Evolutionary conservation across 2,329 filamentous ascomycete species (phyloP).

Genomic region (Calycina marina): DNA sequence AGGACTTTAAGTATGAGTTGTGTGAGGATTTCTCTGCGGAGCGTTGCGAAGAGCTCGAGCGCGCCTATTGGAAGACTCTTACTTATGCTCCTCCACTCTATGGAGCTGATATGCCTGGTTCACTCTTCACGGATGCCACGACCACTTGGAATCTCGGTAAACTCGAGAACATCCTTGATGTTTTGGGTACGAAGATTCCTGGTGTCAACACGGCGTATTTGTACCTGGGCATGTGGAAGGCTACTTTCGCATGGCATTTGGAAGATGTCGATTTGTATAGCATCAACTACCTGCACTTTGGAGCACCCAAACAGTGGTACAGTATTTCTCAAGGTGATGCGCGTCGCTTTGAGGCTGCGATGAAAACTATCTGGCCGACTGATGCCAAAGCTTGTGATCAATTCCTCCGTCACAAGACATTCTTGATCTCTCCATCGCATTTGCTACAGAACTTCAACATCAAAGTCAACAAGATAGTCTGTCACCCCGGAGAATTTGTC

Average conservation of each 20-base stretch:
- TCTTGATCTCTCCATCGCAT: slow-evolving; percentile 82
- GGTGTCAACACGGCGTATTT: slow-evolving; percentile 97
- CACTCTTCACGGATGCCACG: slow-evolving; percentile 76
- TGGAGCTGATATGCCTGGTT: slow-evolving; percentile 90
- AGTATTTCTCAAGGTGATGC: slow-evolving; percentile 95
- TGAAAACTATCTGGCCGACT: slow-evolving; percentile 88
- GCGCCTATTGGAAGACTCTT: slow-evolving; percentile 92
- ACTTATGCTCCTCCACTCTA: slow-evolving; percentile 93
- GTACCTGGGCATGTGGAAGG: slow-evolving; percentile 99
- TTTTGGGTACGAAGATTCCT: slow-evolving; percentile 86
- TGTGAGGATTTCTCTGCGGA: slow-evolving; percentile 78
- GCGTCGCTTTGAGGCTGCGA: slow-evolving; percentile 80
- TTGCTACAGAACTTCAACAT: slow-evolving; percentile 83
- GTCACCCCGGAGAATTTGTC: slow-evolving; percentile 93
- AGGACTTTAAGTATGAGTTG: slow-evolving; percentile 80
- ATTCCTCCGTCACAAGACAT: slow-evolving; percentile 94
- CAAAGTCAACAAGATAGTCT: slow-evolving; percentile 89
- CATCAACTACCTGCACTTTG: slow-evolving; percentile 99
- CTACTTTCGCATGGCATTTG: slow-evolving; percentile 96
- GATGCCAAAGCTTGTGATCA: slow-evolving; percentile 94
- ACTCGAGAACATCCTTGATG: slow-evolving; percentile 82
- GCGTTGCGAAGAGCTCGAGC: slow-evolving; percentile 86
- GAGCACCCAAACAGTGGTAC: slow-evolving; percentile 98
- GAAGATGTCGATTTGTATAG: slow-evolving; percentile 98
- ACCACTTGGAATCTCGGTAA: slow-evolving; percentile 90